Evolutionary conservation across 352 stramenopile species (phyloP).

Genomic region (Globisporangium takayamanum): DNA sequence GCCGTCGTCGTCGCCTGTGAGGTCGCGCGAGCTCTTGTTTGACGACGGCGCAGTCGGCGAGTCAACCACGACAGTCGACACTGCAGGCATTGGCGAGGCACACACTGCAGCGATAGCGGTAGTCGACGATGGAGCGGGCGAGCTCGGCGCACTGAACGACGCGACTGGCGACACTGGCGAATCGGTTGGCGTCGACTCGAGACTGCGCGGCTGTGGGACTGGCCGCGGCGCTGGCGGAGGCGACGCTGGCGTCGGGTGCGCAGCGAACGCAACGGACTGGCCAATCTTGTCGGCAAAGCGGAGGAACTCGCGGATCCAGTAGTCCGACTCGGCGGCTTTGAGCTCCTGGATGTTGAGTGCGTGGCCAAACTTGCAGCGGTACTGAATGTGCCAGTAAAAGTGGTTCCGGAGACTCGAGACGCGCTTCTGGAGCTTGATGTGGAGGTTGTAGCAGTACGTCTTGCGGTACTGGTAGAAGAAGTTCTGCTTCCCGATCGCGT

Average conservation of each 20-base stretch:
- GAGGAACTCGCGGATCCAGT: conserved; percentile 63
- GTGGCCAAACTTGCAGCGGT: conserved; percentile 56
- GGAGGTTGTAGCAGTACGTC: conserved; percentile 67
- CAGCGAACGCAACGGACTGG: conserved; percentile 40
- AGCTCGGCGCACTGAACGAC: neutral
- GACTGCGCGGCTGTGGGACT: neutral
- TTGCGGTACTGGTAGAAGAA: conserved; percentile 59
- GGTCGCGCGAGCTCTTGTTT: conserved; percentile 14
- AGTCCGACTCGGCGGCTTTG: conserved; percentile 58
- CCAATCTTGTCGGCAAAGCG: conserved; percentile 61
- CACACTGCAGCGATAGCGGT: neutral
- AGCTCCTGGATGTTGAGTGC: conserved; percentile 57
- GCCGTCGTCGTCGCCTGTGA: conserved; percentile 7
- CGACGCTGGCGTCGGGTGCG: conserved; percentile 13
- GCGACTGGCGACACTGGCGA: neutral
- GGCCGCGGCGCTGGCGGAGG: conserved; percentile 2
- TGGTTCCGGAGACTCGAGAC: conserved; percentile 75
- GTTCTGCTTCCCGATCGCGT: conserved; percentile 76
- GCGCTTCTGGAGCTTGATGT: conserved; percentile 74
- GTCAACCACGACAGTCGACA: conserved; percentile 4
- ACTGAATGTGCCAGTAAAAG: conserved; percentile 82
- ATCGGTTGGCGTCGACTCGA: too few relatives aligned
- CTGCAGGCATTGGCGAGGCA: neutral
- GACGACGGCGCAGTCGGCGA: conserved; percentile 17
- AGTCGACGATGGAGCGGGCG: neutral